These are phyloP conservation scores for Tuctoria greenei DNA, from an alignment of 176 grass and related monocot species.

Conservation along the genomic window DNA sequence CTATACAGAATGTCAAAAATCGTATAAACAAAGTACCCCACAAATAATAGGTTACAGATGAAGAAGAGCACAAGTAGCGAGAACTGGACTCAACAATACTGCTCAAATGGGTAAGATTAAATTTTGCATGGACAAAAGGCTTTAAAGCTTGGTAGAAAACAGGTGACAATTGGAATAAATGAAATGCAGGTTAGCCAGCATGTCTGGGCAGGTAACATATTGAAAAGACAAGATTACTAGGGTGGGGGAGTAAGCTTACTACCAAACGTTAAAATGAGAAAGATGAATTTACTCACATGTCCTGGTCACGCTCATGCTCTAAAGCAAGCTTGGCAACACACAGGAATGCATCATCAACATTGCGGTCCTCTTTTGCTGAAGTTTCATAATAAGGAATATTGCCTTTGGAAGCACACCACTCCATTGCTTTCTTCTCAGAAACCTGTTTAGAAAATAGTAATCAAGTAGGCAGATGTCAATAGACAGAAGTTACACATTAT, in stretches of 20 bases:
- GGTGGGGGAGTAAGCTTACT: neutral
- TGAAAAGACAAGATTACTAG: conserved; percentile 15
- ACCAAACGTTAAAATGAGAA: neutral
- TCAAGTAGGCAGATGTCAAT: conserved; percentile 7
- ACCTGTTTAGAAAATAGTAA: conserved; percentile 47
- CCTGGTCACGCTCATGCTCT: conserved; percentile 85
- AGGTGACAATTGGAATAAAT: neutral
- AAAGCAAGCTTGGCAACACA: conserved; percentile 87
- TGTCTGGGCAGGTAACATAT: conserved; percentile 4
- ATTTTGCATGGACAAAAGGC: neutral
- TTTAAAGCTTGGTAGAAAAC: neutral
- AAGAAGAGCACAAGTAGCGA: neutral
- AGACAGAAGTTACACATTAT: conserved; percentile 22
- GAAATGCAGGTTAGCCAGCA: neutral
- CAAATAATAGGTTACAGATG: neutral
- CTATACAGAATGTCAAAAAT: conserved; percentile 7
- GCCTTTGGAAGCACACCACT: conserved; percentile 90
- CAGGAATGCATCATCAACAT: conserved; percentile 85
- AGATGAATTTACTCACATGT: conserved; percentile 75
- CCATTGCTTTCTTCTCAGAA: conserved; percentile 92
- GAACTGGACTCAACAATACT: neutral
- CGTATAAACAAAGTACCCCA: neutral
- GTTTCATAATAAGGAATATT: conserved; percentile 98
- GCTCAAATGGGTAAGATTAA: neutral
- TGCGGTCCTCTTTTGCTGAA: conserved; percentile 92